A percentile compares a stretch with the other conserved stretches of the same genome.
Evolutionary conservation across 805 yeast genomes (phyloP).

Genomic region (Blastobotrys chiropterorum): DNA sequence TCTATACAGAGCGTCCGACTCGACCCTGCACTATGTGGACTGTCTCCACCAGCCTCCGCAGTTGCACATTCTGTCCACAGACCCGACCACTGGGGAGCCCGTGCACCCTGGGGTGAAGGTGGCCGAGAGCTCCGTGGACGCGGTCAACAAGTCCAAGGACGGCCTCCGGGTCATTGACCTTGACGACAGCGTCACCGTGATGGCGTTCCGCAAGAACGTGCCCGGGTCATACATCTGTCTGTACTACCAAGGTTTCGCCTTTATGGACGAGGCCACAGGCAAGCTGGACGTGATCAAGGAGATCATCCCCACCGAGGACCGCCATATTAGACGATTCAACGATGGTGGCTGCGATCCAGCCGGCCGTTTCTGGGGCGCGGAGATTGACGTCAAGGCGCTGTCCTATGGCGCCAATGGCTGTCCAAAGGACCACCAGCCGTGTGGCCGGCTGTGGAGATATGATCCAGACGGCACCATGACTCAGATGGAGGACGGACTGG

Average conservation of each 20-base stretch:
- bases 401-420: slow-evolving; percentile 25
- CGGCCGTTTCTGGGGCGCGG: slow-evolving; percentile 62
- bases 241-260: slow-evolving; percentile 32
- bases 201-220: slow-evolving; percentile 27
- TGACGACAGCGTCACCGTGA: slow-evolving; percentile 30
- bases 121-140: slow-evolving; percentile 9
- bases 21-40: slow-evolving; percentile 33
- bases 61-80: slow-evolving; percentile 26
- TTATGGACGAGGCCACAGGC: slow-evolving; percentile 32
- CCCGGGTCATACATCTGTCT: slow-evolving; percentile 30
- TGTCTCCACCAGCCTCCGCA: slow-evolving; percentile 25
- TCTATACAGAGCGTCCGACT: slow-evolving; percentile 29
- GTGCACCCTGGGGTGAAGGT: slow-evolving; percentile 14
- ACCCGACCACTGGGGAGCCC: slow-evolving; percentile 25
- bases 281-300: slow-evolving; percentile 28
- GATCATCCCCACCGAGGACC: slow-evolving; percentile 26
- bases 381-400: slow-evolving; percentile 27
- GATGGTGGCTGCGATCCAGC: slow-evolving; percentile 76
- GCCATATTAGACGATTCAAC: slow-evolving; percentile 46
- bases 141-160: slow-evolving; percentile 17
- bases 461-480: slow-evolving; percentile 30
- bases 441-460: slow-evolving; percentile 33
- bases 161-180: slow-evolving; percentile 24
- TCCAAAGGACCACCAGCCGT: slow-evolving; percentile 22
- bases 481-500: slow-evolving; percentile 28